Evolutionary conservation across 2,329 filamentous ascomycete species (phyloP).

Genomic region (Gaeumannomyces tritici): DNA sequence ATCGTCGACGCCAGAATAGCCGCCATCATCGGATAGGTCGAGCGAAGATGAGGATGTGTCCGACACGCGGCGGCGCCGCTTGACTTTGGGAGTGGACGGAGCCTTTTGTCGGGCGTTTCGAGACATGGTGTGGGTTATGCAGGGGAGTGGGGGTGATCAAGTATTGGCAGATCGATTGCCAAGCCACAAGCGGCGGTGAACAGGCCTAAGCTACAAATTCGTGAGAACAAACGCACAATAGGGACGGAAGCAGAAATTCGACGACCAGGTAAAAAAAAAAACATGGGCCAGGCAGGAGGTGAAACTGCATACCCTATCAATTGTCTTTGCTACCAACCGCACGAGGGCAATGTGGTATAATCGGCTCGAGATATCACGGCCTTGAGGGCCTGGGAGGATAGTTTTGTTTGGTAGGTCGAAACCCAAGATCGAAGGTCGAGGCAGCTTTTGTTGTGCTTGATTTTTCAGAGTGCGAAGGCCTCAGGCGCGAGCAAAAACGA

Average conservation of each 20-base stretch:
- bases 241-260: background rate
- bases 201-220: conserved; percentile 3
- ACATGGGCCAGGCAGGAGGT: background rate
- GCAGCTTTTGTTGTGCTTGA: conserved; percentile 7
- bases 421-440: background rate
- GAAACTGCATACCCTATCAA: background rate
- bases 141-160: conserved; percentile 6
- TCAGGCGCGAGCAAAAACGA: conserved; percentile 8
- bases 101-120: conserved; percentile 42
- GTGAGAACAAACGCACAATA: background rate
- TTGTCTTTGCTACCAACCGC: background rate
- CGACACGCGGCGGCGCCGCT: conserved; percentile 33
- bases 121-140: conserved; percentile 30
- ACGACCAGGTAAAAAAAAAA: background rate
- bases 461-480: conserved; percentile 25
- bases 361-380: conserved; percentile 1
- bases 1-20: conserved; percentile 68
- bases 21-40: conserved; percentile 56
- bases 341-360: background rate
- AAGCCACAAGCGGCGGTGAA: conserved; percentile 27
- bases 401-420: conserved; percentile 1
- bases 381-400: conserved; percentile 2
- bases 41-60: conserved; percentile 41
- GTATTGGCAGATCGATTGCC: conserved; percentile 6
- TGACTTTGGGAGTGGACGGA: conserved; percentile 27